A percentile compares a stretch with the other conserved stretches of the same genome.
phyloP scores from a whole-genome alignment of 768 basidiomycete genomes.

The Termitomyces sp. region DNA sequence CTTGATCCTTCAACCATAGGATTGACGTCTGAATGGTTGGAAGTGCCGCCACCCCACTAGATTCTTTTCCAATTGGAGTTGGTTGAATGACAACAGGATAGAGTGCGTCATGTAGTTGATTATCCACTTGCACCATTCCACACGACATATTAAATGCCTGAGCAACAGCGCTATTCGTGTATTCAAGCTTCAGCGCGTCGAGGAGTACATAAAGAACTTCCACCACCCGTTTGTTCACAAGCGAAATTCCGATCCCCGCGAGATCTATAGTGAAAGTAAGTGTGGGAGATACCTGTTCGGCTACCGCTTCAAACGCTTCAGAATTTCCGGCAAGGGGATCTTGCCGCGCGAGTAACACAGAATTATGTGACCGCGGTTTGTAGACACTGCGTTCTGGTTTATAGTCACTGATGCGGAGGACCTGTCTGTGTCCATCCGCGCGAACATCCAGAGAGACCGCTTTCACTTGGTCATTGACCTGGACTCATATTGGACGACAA shows the following conservation, averaged over 20 bases:
- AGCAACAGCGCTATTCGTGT: conserved; percentile 69
- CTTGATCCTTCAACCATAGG: conserved; percentile 90
- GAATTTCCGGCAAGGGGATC: conserved; percentile 65
- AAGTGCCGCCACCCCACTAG: conserved; percentile 68
- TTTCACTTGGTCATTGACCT: conserved; percentile 53
- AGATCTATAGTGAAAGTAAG: conserved; percentile 70
- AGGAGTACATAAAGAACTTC: conserved; percentile 89
- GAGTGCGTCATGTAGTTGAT: conserved; percentile 93
- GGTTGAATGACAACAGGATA: conserved; percentile 96
- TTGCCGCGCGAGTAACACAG: conserved; percentile 46
- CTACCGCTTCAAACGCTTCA: conserved; percentile 82
- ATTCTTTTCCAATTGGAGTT: conserved; percentile 76
- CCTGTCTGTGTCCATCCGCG: conserved; percentile 81
- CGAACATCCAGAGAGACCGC: conserved; percentile 88
- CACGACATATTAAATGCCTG: conserved; percentile 78
- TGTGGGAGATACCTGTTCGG: conserved; percentile 63
- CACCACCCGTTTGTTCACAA: conserved; percentile 80
- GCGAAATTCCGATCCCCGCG: conserved; percentile 87
- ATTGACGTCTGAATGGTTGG: conserved; percentile 88
- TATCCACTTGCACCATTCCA: conserved; percentile 91
- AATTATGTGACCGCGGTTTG: conserved; percentile 57
- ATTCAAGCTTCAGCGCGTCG: conserved; percentile 77
- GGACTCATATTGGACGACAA: background rate
- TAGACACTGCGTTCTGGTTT: conserved; percentile 81
- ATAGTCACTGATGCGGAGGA: conserved; percentile 85